Conservation (phyloP, 73 alveolate genomes). For the Paramecium tetraurelia region DNA sequence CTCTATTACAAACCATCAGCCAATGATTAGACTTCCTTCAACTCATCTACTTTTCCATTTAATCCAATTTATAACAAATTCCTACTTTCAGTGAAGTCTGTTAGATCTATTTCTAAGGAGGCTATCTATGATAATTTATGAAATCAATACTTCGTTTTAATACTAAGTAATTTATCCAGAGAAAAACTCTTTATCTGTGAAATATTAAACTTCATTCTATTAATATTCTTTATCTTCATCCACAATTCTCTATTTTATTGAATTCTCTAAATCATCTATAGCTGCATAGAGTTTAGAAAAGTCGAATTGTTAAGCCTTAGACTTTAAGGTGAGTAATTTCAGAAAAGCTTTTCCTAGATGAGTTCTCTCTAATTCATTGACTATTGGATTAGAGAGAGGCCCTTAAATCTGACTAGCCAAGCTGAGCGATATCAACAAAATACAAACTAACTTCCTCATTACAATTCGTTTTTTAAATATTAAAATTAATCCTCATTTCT, state of each 20-base stretch:
- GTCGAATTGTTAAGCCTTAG: slow-evolving; percentile 27
- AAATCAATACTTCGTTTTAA: slow-evolving; percentile 3
- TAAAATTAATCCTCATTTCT: not conserved
- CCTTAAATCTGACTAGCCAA: not conserved
- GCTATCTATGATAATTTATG: not conserved
- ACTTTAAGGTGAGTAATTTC: not conserved
- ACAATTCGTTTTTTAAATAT: not conserved
- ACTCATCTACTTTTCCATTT: not conserved
- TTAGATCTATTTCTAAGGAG: not conserved
- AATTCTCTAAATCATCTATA: not conserved
- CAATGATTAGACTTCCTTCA: not conserved
- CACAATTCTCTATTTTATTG: not conserved
- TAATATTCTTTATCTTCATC: not conserved
- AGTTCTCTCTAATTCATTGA: not conserved
- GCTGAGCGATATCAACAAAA: not conserved
- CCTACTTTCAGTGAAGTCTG: slow-evolving; percentile 10
- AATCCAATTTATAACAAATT: not conserved
- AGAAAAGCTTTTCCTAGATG: slow-evolving; percentile 34
- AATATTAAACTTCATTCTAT: slow-evolving; percentile 16
- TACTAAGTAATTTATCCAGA: not conserved
- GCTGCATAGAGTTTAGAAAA: slow-evolving; percentile 5
- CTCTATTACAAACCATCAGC: not conserved
- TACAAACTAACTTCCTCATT: not conserved
- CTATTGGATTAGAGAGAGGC: not conserved
- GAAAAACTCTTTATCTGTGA: not conserved